These are phyloP conservation scores for Cucurbita argyrosperma DNA, from an alignment of 306 rosid species.

Conservation along the genomic window DNA sequence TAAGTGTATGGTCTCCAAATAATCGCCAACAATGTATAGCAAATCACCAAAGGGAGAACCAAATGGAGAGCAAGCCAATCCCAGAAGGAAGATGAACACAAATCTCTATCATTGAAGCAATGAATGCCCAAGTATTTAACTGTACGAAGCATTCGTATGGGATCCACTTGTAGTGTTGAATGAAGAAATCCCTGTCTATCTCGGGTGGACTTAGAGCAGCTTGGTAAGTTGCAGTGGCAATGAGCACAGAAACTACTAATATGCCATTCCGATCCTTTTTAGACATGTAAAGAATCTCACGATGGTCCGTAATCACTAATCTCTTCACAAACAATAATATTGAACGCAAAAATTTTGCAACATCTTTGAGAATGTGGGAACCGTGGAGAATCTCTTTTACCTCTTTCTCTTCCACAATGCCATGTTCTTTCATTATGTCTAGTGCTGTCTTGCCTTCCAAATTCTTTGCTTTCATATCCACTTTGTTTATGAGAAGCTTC, in stretches of 20 bases:
- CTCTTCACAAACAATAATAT: neutral
- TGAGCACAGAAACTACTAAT: constrained; percentile 9
- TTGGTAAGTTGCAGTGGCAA: constrained; percentile 11
- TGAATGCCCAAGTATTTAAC: neutral
- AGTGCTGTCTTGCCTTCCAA: constrained; percentile 6
- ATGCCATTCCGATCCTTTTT: constrained; percentile 1
- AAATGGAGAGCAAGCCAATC: neutral
- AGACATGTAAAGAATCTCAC: neutral
- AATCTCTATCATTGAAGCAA: neutral
- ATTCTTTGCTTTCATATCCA: constrained; percentile 9
- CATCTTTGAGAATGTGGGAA: too few relatives aligned
- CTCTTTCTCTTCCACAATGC: neutral
- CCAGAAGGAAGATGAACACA: neutral
- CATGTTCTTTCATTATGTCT: neutral
- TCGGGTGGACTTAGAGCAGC: constrained; percentile 5
- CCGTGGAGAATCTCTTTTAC: neutral
- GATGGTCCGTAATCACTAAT: neutral
- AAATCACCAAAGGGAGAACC: neutral
- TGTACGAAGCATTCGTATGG: neutral
- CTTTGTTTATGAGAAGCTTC: neutral
- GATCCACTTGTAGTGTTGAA: too few relatives aligned
- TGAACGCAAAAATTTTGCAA: too few relatives aligned
- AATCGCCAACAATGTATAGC: neutral
- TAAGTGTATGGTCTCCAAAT: too few relatives aligned
- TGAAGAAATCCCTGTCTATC: neutral